phyloP scores from a whole-genome alignment of 495 filamentous ascomycete species.

The Aspergillus nidulans region DNA sequence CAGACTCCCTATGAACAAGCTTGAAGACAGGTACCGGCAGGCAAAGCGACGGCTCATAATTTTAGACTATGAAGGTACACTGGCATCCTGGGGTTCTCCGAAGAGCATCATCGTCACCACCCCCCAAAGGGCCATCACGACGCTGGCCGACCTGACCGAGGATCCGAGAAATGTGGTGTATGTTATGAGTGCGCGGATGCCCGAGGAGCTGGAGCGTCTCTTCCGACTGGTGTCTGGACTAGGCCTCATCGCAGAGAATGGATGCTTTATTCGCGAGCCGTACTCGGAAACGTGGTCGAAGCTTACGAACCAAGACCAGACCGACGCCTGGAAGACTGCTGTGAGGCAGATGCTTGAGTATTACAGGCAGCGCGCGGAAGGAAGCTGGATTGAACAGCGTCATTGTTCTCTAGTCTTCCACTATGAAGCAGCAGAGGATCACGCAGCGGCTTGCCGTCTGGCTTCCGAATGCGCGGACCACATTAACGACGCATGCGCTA shows the following conservation, averaged over 20 bases:
- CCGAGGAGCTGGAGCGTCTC: slow-evolving; percentile 80
- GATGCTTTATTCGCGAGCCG: slow-evolving; percentile 75
- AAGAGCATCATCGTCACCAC: slow-evolving; percentile 76
- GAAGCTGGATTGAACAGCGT: slow-evolving; percentile 78
- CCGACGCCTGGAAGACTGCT: slow-evolving; percentile 69
- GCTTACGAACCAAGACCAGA: slow-evolving; percentile 63
- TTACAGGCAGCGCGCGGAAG: slow-evolving; percentile 82
- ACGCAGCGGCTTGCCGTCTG: slow-evolving; percentile 63
- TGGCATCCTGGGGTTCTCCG: slow-evolving; percentile 78
- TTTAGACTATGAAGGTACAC: slow-evolving; percentile 86
- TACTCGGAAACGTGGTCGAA: slow-evolving; percentile 65
- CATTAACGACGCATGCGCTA: slow-evolving; percentile 86
- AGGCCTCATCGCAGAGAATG: slow-evolving; percentile 88
- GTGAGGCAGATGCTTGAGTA: slow-evolving; percentile 75
- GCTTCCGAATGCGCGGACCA: slow-evolving; percentile 84
- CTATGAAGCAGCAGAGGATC: slow-evolving; percentile 76
- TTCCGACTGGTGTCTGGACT: slow-evolving; percentile 75
- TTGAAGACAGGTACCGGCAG: slow-evolving; percentile 60
- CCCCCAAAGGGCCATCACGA: slow-evolving; percentile 75
- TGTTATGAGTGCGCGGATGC: slow-evolving; percentile 81
- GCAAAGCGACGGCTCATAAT: slow-evolving; percentile 72
- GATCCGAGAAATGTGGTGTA: slow-evolving; percentile 83
- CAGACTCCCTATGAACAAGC: slow-evolving; percentile 61
- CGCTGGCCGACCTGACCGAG: slow-evolving; percentile 70
- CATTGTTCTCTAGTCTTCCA: slow-evolving; percentile 86